Evolutionary conservation across 2,329 filamentous ascomycete species (phyloP).

Genomic region (Curvularia spicifera): DNA sequence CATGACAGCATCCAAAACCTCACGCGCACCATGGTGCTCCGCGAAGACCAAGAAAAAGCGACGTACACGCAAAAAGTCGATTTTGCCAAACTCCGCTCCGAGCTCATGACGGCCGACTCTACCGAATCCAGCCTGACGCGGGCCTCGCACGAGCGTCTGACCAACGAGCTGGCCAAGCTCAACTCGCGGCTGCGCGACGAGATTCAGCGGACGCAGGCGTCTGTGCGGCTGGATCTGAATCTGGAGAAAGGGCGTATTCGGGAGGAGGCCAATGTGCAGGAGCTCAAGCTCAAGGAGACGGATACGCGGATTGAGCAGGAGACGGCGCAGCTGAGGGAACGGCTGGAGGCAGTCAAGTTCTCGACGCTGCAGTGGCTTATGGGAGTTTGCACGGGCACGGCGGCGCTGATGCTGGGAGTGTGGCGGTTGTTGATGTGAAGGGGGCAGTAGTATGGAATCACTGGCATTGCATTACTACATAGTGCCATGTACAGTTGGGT

Average conservation of each 20-base stretch:
- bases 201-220: constrained; percentile 91
- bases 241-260: constrained; percentile 95
- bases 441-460: too few species aligned
- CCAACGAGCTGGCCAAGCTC: constrained; percentile 93
- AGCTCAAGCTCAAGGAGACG: constrained; percentile 98
- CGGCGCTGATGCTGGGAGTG: constrained; percentile 70
- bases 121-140: constrained; percentile 89
- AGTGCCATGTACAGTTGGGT: background rate
- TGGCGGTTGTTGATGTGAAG: constrained; percentile 69
- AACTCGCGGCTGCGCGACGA: constrained; percentile 90
- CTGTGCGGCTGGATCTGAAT: constrained; percentile 89
- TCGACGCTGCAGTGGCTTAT: constrained; percentile 98
- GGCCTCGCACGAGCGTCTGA: constrained; percentile 86
- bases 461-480: too few species aligned
- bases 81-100: constrained; percentile 94
- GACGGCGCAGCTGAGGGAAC: constrained; percentile 82
- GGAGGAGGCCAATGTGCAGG: constrained; percentile 94
- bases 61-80: constrained; percentile 88
- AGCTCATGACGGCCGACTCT: constrained; percentile 88
- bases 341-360: constrained; percentile 97
- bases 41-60: constrained; percentile 86
- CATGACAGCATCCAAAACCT: constrained; percentile 88
- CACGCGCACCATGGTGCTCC: constrained; percentile 95
- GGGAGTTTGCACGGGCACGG: constrained; percentile 72
- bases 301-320: constrained; percentile 99